Percentiles rank a stretch among this genome's conserved stretches.
Evolutionary conservation across 495 filamentous ascomycete species (phyloP).

Genomic region (Tuber melanosporum): DNA sequence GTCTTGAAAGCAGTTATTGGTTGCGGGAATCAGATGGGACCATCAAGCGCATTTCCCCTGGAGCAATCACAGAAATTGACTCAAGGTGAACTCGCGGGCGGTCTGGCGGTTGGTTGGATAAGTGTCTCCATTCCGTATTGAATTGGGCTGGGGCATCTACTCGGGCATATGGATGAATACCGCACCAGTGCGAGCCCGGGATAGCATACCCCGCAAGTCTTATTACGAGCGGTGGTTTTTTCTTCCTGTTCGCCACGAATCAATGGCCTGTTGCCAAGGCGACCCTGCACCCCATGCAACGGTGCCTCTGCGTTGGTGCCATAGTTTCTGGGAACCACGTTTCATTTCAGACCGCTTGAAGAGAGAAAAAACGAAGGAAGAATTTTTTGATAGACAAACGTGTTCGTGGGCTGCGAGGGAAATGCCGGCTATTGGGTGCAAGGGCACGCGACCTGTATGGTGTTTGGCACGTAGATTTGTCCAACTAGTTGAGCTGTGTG

Average conservation of each 20-base stretch:
- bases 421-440: background rate
- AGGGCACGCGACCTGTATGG: background rate
- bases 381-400: background rate
- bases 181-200: background rate
- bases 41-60: background rate
- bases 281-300: background rate
- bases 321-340: background rate
- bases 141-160: background rate
- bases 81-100: background rate
- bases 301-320: background rate
- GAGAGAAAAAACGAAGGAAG: background rate
- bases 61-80: background rate
- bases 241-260: background rate
- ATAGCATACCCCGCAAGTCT: background rate
- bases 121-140: background rate
- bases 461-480: background rate
- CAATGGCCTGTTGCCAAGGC: background rate
- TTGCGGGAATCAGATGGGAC: background rate
- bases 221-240: background rate
- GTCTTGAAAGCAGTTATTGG: background rate
- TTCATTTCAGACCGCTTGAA: background rate
- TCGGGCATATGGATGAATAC: background rate
- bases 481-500: background rate
- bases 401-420: background rate
- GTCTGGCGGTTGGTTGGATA: background rate